phyloP scores from a whole-genome alignment of 805 yeast species.

The Wickerhamomyces queroliae region DNA sequence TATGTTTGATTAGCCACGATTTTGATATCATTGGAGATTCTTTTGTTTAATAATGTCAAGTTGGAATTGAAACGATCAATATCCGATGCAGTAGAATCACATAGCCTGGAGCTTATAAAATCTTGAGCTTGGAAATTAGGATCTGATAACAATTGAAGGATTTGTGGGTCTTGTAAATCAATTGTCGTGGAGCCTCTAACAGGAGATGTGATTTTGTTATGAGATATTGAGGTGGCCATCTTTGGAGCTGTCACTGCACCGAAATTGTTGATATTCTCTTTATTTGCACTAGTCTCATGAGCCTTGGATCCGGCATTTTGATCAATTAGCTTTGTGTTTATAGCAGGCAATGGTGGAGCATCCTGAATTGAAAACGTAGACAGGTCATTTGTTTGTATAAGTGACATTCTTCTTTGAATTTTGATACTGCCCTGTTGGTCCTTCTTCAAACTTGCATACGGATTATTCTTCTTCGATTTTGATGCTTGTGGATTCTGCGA shows the following conservation, averaged over 20 bases:
- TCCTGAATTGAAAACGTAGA: no score
- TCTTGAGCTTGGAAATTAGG: conserved; percentile 36
- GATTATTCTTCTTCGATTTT: conserved; percentile 13
- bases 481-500: conserved; percentile 11
- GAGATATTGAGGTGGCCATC: no score
- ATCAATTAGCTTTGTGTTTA: no score
- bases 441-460: conserved; percentile 17
- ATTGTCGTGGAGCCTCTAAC: no score
- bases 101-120: conserved; percentile 40
- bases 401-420: background rate
- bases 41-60: conserved; percentile 43
- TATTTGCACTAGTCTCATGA: no score
- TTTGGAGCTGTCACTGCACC: no score
- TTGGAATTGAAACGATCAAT: conserved; percentile 46
- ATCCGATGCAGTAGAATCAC: conserved; percentile 49
- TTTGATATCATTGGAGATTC: conserved; percentile 54
- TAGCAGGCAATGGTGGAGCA: no score
- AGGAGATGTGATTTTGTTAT: no score
- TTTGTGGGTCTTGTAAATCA: no score
- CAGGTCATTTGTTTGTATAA: no score
- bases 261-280: no score
- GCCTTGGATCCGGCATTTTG: no score
- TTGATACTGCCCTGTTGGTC: conserved; percentile 7
- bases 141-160: conserved; percentile 24
- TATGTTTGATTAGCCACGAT: conserved; percentile 56